Evolutionary conservation across 768 basidiomycete species (phyloP), one percentile per base, ranked within the genome.

Genomic region (Leccinum variicolor): DNA sequence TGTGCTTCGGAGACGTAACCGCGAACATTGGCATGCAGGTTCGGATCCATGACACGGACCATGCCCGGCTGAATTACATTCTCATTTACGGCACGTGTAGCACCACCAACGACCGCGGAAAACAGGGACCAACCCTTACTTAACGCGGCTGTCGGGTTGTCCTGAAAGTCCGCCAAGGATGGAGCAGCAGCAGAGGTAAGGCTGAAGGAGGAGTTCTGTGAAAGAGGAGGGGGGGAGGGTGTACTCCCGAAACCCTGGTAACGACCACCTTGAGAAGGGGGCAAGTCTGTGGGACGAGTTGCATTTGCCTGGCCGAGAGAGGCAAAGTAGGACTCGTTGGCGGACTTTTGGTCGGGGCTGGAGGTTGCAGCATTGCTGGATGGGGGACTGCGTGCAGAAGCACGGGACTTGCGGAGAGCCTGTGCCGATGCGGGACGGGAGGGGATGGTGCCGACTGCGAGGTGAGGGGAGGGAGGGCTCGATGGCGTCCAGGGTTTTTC

Each of bases 121-220:
- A 99, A 88, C n/a, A 98, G 74, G 25, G 93, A 92, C 97, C 97
- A 98, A 47, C 95, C 94, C 76, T 98, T 98, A 65, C 84, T 84
- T 14, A 98, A 73, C 0, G 96, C 95, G 9, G 83, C 85, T 36
- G 88, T 72, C 0, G 96, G 96, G 67, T 93, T 92, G 47, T 89
- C 84, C 69, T 96, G 92, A 29, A 98, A 74, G 19, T 99, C 95
- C 43, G 77, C 73, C 3, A 98, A 69, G 0, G 86, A 81, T 0
- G 96, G 96, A 11, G 88, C 86, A 33, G 87, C 83, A 10, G 86
- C 84, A 28, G 92, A 94, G 4, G 92, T 92, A 43, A 91, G 76
- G 6, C 81, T 77, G 65, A 80, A 86, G 75, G 64, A 6, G 81
- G 74, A 31, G 29, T 31, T 31, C 29, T 31, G 29, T 31, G 29